phyloP scores from a whole-genome alignment of 129 eudicot species.

The Daucus carota region DNA sequence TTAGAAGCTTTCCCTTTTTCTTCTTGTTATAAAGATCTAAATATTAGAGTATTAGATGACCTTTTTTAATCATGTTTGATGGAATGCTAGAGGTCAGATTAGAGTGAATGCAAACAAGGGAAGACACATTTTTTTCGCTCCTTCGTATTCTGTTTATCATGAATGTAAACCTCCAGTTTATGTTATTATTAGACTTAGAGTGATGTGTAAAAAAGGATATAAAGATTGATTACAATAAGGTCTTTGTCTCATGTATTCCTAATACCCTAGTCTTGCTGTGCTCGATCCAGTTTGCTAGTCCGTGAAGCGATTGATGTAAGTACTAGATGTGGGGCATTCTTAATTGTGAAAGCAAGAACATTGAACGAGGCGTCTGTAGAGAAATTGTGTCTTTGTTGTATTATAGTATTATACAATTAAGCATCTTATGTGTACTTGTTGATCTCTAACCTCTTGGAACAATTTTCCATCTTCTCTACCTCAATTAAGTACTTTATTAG shows the following conservation, averaged over 20 bases:
- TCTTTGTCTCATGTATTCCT: not conserved
- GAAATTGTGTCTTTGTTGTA: not conserved
- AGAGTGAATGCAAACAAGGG: too few species aligned
- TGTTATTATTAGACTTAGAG: not conserved
- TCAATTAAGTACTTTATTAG: not conserved
- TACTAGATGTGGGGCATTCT: not conserved
- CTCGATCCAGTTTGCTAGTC: not conserved
- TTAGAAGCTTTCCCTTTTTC: not conserved
- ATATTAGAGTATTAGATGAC: not conserved
- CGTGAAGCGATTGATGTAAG: not conserved
- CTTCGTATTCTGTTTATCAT: not conserved
- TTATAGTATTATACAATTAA: not conserved
- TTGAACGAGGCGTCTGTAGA: not conserved
- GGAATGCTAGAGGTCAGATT: too few species aligned
- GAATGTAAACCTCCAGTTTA: not conserved
- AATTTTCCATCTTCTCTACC: not conserved
- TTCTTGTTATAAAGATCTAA: not conserved
- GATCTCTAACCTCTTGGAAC: not conserved
- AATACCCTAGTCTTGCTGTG: not conserved
- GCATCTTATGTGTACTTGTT: not conserved
- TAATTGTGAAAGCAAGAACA: not conserved
- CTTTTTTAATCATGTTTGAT: not conserved
- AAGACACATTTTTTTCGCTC: not conserved
- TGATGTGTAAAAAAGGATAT: not conserved
- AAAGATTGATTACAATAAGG: not conserved